Percentiles rank a stretch among this genome's conserved stretches.
phyloP scores from a whole-genome alignment of 2,329 filamentous ascomycete species.

The Penicillium sp. region DNA sequence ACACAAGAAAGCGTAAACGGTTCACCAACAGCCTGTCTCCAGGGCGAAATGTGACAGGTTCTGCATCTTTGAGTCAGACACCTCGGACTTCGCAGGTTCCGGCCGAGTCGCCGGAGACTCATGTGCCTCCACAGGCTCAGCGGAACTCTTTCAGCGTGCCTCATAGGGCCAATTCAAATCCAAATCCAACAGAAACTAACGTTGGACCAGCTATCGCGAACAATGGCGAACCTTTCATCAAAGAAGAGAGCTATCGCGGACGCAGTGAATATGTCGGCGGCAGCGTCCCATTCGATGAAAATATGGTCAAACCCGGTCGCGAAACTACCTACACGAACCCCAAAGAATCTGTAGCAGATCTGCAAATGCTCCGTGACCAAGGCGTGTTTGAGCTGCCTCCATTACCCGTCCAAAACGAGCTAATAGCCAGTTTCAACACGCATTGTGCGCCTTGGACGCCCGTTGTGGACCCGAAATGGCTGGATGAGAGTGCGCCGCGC shows the following conservation, averaged over 20 bases:
- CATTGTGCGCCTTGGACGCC: constrained; percentile 44
- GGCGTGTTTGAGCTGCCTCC: constrained; percentile 26
- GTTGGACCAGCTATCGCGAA: neutral
- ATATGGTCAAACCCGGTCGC: constrained; percentile 28
- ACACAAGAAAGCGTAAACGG: constrained; percentile 32
- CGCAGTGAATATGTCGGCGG: constrained; percentile 27
- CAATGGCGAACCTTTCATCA: constrained; percentile 21
- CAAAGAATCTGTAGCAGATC: constrained; percentile 20
- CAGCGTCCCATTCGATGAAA: constrained; percentile 29
- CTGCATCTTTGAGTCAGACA: constrained; percentile 20
- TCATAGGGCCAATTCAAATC: no score
- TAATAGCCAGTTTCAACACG: constrained; percentile 42
- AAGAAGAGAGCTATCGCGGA: constrained; percentile 29
- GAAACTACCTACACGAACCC: constrained; percentile 23
- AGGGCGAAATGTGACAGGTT: constrained; percentile 9
- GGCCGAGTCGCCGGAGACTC: constrained; percentile 8
- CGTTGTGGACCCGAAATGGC: constrained; percentile 41
- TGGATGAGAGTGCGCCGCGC: constrained; percentile 31
- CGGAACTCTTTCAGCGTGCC: constrained; percentile 8
- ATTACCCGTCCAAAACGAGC: constrained; percentile 31
- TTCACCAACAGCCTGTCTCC: constrained; percentile 38
- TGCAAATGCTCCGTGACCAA: constrained; percentile 26
- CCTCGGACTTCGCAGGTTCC: constrained; percentile 24
- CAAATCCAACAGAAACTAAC: neutral
- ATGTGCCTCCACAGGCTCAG: neutral